A percentile compares a stretch with the other conserved stretches of the same genome.
phyloP scores from a whole-genome alignment of 2,329 filamentous ascomycete species.

The Septoria linicola region DNA sequence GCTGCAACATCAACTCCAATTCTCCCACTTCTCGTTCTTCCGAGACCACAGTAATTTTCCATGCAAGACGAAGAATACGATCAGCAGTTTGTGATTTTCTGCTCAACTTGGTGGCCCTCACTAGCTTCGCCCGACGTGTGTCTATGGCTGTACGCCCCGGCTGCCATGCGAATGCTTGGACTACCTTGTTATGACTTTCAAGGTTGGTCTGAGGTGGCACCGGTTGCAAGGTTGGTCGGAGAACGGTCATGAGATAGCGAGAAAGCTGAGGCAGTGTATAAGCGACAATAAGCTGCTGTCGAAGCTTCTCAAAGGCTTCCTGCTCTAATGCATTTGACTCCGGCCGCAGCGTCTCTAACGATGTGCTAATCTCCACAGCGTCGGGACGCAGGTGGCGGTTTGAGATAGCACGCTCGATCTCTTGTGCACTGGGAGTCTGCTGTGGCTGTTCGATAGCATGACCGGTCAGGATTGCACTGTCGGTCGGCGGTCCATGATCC shows the following conservation, averaged over 20 bases:
- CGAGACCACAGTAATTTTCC: constrained; percentile 27
- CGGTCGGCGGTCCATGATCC: too few relatives aligned
- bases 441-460: neutral
- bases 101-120: constrained; percentile 15
- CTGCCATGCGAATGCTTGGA: constrained; percentile 24
- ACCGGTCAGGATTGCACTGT: neutral
- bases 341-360: constrained; percentile 32
- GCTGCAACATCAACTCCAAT: constrained; percentile 30
- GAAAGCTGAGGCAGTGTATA: constrained; percentile 32
- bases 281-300: constrained; percentile 23
- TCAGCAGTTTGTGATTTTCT: constrained; percentile 23
- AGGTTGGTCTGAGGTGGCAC: neutral
- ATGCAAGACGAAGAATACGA: constrained; percentile 33
- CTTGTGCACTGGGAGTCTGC: constrained; percentile 22
- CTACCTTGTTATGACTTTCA: neutral
- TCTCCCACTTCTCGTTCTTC: constrained; percentile 33
- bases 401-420: constrained; percentile 27
- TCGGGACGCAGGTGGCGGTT: constrained; percentile 21
- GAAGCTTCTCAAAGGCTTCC: constrained; percentile 23
- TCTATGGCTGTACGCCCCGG: constrained; percentile 29
- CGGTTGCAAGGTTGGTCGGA: neutral
- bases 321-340: constrained; percentile 26
- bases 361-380: constrained; percentile 31
- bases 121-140: constrained; percentile 17
- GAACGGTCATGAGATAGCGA: constrained; percentile 21